Base-by-base conservation (phyloP, 371 early-diverging fungal genomes). In the Rhizopus sp. region DNA sequence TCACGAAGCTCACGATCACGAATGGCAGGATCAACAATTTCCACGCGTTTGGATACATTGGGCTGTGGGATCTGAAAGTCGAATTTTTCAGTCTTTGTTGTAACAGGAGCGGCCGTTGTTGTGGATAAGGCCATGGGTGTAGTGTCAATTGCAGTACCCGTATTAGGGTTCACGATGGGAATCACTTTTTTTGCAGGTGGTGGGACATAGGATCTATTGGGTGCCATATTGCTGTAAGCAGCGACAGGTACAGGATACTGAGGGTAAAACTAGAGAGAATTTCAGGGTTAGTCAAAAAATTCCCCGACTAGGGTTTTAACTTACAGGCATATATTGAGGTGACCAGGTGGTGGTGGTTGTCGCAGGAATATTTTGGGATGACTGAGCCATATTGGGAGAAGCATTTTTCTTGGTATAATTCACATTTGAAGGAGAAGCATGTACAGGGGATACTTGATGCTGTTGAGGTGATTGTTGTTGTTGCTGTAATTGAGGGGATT, bases 121-220 rank as follows among this genome's bases (percentile, higher is more conserved):
- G 45, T 17, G 0, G 55, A 10, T 76, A 81, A 33, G 9, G 51
- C 45, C 8, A 51, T 62, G 7, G 53, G 51, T 3, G 30, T 62
- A 4, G 66, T 62, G 15, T 58, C 51, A 44, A 90, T 75, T 50
- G 85, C 84, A 37, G 83, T 68, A 58, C 83, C 86, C 30, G 90
- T 90, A 1, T 76, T 73, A 0, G 93, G 93, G 61, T 92, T 77
- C 54, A 88, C 84, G 59, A 93, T 93, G 35, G 78, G 73, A 46
- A 89, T 84, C n/a, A 70, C 70, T 59, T 73, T 82, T 41, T 73
- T 72, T 9, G 59, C 60, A 34, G 73, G 63, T 44, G 69, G 68
- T 44, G 78, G 78, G 8, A 75, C 66, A 58, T 79, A 80, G 16
- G 74, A 55, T 23, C 55, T 53, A 31, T 33, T 50, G 5, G 57